Conservation (phyloP, 805 yeast genomes). For the Pichia kluyveri region DNA sequence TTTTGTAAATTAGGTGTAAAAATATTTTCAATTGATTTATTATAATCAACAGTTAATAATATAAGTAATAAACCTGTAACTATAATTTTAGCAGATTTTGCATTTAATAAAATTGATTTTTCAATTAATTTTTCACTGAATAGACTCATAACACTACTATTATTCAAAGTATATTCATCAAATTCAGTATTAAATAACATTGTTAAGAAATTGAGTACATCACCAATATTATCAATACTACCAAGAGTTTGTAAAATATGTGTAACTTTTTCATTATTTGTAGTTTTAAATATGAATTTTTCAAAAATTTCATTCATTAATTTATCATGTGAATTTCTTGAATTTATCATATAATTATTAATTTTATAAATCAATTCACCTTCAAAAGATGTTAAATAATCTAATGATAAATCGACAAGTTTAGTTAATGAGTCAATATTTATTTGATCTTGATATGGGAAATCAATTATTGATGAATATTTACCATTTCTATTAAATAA, state of each 20-base stretch:
- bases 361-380: slow-evolving; percentile 30
- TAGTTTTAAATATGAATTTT: slow-evolving; percentile 29
- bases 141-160: slow-evolving; percentile 16
- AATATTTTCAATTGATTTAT: slow-evolving; percentile 17
- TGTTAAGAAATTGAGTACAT: slow-evolving; percentile 30
- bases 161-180: slow-evolving; percentile 13
- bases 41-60: slow-evolving; percentile 25
- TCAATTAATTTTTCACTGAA: slow-evolving; percentile 17
- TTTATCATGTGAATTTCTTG: slow-evolving; percentile 28
- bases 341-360: slow-evolving; percentile 22
- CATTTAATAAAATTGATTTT: slow-evolving; percentile 14
- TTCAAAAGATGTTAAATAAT: slow-evolving; percentile 25
- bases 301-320: slow-evolving; percentile 34
- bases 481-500: slow-evolving; percentile 19
- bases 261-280: slow-evolving; percentile 31
- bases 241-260: slow-evolving; percentile 25
- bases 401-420: slow-evolving; percentile 3
- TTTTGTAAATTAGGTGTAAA: slow-evolving; percentile 13
- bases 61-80: slow-evolving; percentile 21
- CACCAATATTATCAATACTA: slow-evolving; percentile 16
- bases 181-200: slow-evolving; percentile 18
- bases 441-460: slow-evolving; percentile 2
- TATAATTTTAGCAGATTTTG: slow-evolving; percentile 14
- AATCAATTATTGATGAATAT: not conserved
- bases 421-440: slow-evolving; percentile 5